Base-by-base conservation (phyloP, 2,329 filamentous ascomycete species). In the Neophaeococcomyces aloes region DNA sequence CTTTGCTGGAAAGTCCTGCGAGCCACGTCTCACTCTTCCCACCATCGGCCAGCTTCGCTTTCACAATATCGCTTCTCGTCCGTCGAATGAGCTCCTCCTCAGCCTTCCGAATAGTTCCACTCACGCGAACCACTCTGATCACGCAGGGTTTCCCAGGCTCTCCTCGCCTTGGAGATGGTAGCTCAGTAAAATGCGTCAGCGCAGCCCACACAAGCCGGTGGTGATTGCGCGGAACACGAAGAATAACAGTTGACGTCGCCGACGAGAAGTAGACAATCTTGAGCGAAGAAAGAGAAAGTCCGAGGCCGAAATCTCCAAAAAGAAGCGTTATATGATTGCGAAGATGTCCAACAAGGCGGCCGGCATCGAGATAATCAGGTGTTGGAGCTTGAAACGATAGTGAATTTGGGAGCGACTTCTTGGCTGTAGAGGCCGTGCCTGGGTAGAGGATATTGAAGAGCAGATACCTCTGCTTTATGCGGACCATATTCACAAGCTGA, bases 381-480 rank as follows among this genome's bases (percentile, higher is more conserved):
- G 83, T 93, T 0, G 89, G 87, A 38, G 81, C 78, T 61, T 88
- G 82, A 64, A 93, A 81, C 42, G 79, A 71, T 21, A 96, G 67
- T 46, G 83, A 70, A 35, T 67, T 76, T 62, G 59, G 83, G 62
- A 57, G 72, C 53, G 35, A 53, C 55, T 59, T 38, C 45, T 61
- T 63, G 48, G 55, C 47, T n/a, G 42, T 35, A 36, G 43, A 31
- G 8, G 25, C 35, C 15, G 3, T 15, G 10, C 76, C 67, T 0
- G 88, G 86, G 57, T 95, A 95, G 36, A 96, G 72, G 53, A 96
- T 87, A 60, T 94, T 86, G 49, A 96, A 78, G n/a, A 96, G 78
- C 14, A 98, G 76, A 63, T 98, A 98, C 57, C 91, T 81, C 64
- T 94, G 83, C 66, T 98, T 98, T 54, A 96, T 78, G 59, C 91